Base-by-base conservation (phyloP, 305 asterid genomes). In the Solanum aculeatissimum region DNA sequence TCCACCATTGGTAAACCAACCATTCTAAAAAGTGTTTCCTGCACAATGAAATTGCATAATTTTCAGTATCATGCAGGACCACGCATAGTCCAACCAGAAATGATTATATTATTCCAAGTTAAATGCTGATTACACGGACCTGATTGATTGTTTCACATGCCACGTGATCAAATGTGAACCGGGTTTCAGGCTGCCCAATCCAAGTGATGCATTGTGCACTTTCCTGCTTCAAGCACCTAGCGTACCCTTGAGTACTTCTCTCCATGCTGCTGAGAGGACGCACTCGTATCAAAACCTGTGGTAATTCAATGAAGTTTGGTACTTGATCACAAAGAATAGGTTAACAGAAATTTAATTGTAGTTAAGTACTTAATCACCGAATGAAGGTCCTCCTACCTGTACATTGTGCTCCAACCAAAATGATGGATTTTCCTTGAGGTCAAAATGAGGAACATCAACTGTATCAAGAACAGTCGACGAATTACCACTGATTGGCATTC, bases 1-100 rank as follows among this genome's bases (percentile, higher is more conserved):
- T 97, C 99, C 63, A 97, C 98, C 98, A 97, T 97, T 42, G 99
- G 98, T 93, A 97, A 89, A 63, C 99, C 99, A 88, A 92, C 98
- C 92, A 97, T 90, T 89, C 95, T 88, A 87, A 97, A 97, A 80
- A 97, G 95, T 82, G 97, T 95, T 88, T 97, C 99, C 99, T 95
- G 93, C 86, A 89, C 82, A 89, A 79, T 42, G 45, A 43, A 47
- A 66, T 25, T 29, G 51, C 16, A 35, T 42, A 19, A 6, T 32
- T 16, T 7, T 57, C 23, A 75, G 83, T 45, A 75, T 43, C 75
- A 43, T 38, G 38, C 35, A 69, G 81, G 13, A 27, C 63, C 57
- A 71, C 51, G 29, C 38, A 13, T 14, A 72, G 38, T 43, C 57
- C 80, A 13, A 72, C 21, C 38, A 72, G 57, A 21, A 21, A 72